These are phyloP conservation scores for Graphilbum sp. DNA, from an alignment of 2,329 filamentous ascomycete species.

Conservation along the genomic window DNA sequence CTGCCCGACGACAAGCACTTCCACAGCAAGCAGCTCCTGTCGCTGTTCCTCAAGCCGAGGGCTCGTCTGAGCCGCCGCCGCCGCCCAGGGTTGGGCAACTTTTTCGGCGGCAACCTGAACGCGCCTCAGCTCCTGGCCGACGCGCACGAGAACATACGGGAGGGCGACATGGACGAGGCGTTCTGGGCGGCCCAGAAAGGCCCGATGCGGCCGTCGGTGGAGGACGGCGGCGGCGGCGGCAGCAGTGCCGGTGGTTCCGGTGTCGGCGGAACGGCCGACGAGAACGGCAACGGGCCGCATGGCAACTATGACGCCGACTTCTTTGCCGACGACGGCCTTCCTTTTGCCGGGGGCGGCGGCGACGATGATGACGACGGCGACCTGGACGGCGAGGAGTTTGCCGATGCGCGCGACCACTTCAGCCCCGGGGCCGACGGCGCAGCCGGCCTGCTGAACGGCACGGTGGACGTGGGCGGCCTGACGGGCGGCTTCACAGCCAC, in stretches of 20 bases:
- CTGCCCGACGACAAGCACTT: constrained; percentile 97
- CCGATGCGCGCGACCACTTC: constrained; percentile 66
- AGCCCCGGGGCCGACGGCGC: constrained; percentile 42
- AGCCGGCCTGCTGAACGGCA: neutral
- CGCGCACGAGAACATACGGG: constrained; percentile 34
- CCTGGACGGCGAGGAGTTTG: constrained; percentile 49
- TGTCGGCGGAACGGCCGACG: no score
- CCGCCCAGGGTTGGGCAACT: constrained; percentile 27
- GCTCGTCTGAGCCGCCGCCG: constrained; percentile 60
- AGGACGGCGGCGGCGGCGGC: constrained; percentile 12
- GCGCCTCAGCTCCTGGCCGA: neutral
- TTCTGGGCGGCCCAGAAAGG: constrained; percentile 75
- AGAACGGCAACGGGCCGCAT: constrained; percentile 35
- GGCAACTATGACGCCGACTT: constrained; percentile 95
- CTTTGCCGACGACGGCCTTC: constrained; percentile 77
- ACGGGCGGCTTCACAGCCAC: constrained; percentile 31
- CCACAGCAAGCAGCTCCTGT: constrained; percentile 78
- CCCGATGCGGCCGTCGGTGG: constrained; percentile 15
- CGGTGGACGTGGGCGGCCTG: constrained; percentile 17
- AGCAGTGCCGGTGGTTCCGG: constrained; percentile 13
- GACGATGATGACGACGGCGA: constrained; percentile 57
- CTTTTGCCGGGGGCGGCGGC: constrained; percentile 50
- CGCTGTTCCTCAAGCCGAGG: constrained; percentile 87
- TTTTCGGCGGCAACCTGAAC: constrained; percentile 15
- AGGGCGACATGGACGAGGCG: constrained; percentile 79